Evolutionary conservation across 2,329 filamentous ascomycete species (phyloP), one percentile per base, ranked within the genome.

Genomic region (Verticillium isaacii): DNA sequence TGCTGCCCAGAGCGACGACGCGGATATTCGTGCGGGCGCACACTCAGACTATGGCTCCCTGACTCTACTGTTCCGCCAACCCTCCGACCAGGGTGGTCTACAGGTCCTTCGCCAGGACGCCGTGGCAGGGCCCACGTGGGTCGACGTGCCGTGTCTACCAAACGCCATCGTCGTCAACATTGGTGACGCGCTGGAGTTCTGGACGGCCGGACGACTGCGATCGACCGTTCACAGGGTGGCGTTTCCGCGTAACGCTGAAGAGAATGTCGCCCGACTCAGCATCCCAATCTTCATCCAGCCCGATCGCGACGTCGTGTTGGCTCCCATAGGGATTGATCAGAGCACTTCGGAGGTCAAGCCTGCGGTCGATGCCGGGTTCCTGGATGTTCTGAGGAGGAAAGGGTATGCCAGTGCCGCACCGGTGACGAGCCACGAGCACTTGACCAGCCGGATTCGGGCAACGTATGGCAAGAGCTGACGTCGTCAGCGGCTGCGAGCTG

Each of bases 171-270:
- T 97, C 81, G 74, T 98, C 86, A 78, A 95, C 80, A 85, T 93
- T 75, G 77, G 89, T 74, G 78, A 89, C 71, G 70, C 89, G 71
- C 77, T 89, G 64, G 90, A 87, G 36, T 95, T 96, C 73, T 98
- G 94, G 94, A 98, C 95, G 0, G 89, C 90, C 65, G 93, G 93
- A 0, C 75, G 97, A 57, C 81, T 98, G 64, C 89, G 92, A 68
- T 93, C 89, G 66, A 97, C 94, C 0, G 86, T 97, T 6, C 95
- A 98, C 72, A 82, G 94, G 5, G 95, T 98, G 29, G 87, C 94
- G 0, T 95, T 97, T 66, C 77, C 81, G 14, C 25, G 64, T 19
- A 60, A 57, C 1, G 61, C 59, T 7, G 57, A 60, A 2, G 64
- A 65, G 59, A 65, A 65, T 15, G 64, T 65, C 0, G 63, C 59